A percentile compares a stretch with the other conserved stretches of the same genome.
These are phyloP conservation scores for Clonostachys sp. DNA, from an alignment of 2,329 filamentous ascomycete genomes.

Conservation along the genomic window DNA sequence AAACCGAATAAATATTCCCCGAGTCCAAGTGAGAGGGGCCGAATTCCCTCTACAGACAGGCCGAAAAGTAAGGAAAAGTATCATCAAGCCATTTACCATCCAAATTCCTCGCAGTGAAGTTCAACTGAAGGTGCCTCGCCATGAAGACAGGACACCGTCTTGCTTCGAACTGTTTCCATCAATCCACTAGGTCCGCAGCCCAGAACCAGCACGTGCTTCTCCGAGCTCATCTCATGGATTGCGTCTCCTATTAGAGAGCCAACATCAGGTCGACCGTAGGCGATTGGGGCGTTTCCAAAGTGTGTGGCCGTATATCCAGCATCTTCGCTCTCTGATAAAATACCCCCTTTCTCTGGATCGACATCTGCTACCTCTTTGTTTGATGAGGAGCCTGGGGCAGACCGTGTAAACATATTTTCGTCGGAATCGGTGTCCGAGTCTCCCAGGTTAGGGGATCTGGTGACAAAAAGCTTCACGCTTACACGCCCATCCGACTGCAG, in stretches of 20 bases:
- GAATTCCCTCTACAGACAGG: not conserved
- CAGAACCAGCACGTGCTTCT: constrained; percentile 32
- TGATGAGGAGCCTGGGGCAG: not conserved
- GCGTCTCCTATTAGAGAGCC: constrained; percentile 21
- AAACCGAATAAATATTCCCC: not conserved
- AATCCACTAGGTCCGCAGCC: constrained; percentile 40
- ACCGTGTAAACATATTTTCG: not conserved
- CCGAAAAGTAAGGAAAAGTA: not conserved
- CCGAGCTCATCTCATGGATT: constrained; percentile 15
- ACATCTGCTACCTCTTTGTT: constrained; percentile 3
- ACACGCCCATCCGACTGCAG: constrained; percentile 21
- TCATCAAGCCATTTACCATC: constrained; percentile 20
- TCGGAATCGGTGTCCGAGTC: not conserved
- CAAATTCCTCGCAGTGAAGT: constrained; percentile 43
- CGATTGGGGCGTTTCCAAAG: constrained; percentile 13
- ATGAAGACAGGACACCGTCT: constrained; percentile 30
- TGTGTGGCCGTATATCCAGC: not conserved
- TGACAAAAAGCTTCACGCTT: constrained; percentile 26
- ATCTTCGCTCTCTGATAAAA: constrained; percentile 1
- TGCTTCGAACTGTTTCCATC: constrained; percentile 34
- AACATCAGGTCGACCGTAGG: constrained; percentile 29
- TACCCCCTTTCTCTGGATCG: constrained; percentile 9
- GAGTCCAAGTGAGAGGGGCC: not conserved
- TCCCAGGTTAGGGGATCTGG: constrained; percentile 6
- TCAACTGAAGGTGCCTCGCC: constrained; percentile 35